These are phyloP conservation scores for Aspergillus sp. DNA, from an alignment of 2,329 filamentous ascomycete genomes.

Conservation along the genomic window DNA sequence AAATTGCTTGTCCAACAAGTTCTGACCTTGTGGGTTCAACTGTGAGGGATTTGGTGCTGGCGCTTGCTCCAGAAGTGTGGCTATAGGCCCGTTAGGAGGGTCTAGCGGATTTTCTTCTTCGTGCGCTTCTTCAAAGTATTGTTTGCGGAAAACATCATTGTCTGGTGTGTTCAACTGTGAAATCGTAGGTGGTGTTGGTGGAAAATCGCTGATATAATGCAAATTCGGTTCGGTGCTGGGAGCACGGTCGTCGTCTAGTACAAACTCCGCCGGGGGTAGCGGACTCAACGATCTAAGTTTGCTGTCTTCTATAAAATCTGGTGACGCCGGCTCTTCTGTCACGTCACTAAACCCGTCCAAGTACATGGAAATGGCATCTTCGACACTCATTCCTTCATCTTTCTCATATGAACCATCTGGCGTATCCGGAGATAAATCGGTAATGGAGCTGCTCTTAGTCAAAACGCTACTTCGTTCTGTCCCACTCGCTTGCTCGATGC, in stretches of 20 bases:
- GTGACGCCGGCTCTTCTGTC: conserved; percentile 37
- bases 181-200: conserved; percentile 12
- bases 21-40: conserved; percentile 13
- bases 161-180: neutral
- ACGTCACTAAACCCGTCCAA: conserved; percentile 56
- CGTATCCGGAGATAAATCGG: conserved; percentile 57
- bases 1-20: conserved; percentile 16
- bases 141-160: neutral
- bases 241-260: conserved; percentile 26
- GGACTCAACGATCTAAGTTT: conserved; percentile 31
- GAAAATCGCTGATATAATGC: conserved; percentile 20
- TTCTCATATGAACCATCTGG: conserved; percentile 65
- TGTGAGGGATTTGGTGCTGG: neutral
- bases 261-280: conserved; percentile 27
- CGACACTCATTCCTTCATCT: conserved; percentile 56
- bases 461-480: conserved; percentile 81
- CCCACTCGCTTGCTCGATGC: conserved; percentile 56
- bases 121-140: neutral
- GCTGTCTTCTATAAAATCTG: conserved; percentile 31
- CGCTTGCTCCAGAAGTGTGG: neutral
- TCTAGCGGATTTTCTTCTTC: conserved; percentile 13
- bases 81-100: neutral
- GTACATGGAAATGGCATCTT: conserved; percentile 63
- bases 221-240: conserved; percentile 19
- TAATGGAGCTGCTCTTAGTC: conserved; percentile 75